Evolutionary conservation across 345 rosid genomes (phyloP), one percentile per base, ranked within the genome.

Genomic region (Gossypium longicalyx): DNA sequence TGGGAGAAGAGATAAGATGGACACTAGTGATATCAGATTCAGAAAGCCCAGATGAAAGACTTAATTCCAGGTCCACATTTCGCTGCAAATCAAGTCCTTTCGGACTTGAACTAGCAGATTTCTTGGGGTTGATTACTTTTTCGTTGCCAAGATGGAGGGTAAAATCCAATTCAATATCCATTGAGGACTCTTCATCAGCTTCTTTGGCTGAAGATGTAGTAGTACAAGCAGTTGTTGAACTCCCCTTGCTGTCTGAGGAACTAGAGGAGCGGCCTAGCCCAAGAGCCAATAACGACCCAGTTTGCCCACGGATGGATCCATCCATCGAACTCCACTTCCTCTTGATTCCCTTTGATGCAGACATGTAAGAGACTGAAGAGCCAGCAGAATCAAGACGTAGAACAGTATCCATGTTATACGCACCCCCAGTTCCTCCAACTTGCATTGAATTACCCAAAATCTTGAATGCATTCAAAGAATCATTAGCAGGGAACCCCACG

Each of bases 161-260:
- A 74, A 92, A 94, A 67, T 92, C 89, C 58, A 94, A 83, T 41
- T 92, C 97, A 76, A 92, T 85, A 83, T 89, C 93, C 93, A 88
- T 87, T 0, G 97, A 89, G 20, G 94, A 92, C 79, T 86, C 98
- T 71, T 87, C 98, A 25, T 92, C 97, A 72, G 84, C 87, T 86
- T 91, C 98, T 84, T 89, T 94, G 53, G 92, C 86, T 17, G 97
- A 89, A 67, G 97, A 91, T 75, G 85, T 79, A 44, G 86, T 80
- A 66, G 90, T 87, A 82, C 89, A 88, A 79, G 85, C 93, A 79
- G 96, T 90, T 59, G 86, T 88, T 0, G 97, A 86, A 80, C 98
- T 93, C 52, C 87, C 97, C 83, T 91, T 91, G 80, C 97, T 93
- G 78, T 94, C 97, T 4, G 98, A 93, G 59, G 98, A 93, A 82